Percentiles rank a stretch among this genome's conserved stretches.
Evolutionary conservation across 805 yeast genomes (phyloP).

Genomic region (Osmozyma mogii): DNA sequence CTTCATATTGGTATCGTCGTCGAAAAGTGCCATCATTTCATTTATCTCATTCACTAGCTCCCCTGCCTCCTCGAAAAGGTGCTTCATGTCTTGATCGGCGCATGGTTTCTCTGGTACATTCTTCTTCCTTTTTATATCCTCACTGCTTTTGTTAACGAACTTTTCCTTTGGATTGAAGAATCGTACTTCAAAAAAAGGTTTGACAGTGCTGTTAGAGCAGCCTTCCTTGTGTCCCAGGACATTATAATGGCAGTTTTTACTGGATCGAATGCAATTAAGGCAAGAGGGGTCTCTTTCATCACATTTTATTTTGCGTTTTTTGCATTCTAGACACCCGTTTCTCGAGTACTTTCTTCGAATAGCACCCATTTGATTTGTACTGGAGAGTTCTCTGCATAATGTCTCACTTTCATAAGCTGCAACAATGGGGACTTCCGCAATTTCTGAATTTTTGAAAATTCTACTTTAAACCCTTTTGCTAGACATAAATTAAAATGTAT

Average conservation of each 20-base stretch:
- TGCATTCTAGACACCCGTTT: background rate
- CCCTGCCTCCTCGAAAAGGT: background rate
- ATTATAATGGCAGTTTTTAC: background rate
- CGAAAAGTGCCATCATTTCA: background rate
- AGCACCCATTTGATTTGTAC: background rate
- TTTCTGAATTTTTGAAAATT: background rate
- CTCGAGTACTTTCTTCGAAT: background rate
- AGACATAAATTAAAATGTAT: constrained; percentile 5
- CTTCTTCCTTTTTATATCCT: background rate
- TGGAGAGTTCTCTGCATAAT: background rate
- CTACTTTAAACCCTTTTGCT: constrained; percentile 1
- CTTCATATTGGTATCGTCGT: background rate
- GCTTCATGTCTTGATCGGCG: background rate
- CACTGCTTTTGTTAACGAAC: too few relatives aligned
- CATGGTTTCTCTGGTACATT: background rate
- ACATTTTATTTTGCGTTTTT: background rate
- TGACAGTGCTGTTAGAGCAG: too few relatives aligned
- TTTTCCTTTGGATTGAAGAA: too few relatives aligned
- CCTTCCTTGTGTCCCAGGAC: too few relatives aligned
- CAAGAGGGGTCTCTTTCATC: background rate
- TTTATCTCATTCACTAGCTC: constrained; percentile 1
- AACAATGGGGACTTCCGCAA: background rate
- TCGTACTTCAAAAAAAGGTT: too few relatives aligned
- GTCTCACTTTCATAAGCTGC: background rate
- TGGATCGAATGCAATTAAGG: background rate